A percentile compares a stretch with the other conserved stretches of the same genome.
Evolutionary conservation across 495 filamentous ascomycete genomes (phyloP).

Genomic region (Beverwykella pulmonaria): DNA sequence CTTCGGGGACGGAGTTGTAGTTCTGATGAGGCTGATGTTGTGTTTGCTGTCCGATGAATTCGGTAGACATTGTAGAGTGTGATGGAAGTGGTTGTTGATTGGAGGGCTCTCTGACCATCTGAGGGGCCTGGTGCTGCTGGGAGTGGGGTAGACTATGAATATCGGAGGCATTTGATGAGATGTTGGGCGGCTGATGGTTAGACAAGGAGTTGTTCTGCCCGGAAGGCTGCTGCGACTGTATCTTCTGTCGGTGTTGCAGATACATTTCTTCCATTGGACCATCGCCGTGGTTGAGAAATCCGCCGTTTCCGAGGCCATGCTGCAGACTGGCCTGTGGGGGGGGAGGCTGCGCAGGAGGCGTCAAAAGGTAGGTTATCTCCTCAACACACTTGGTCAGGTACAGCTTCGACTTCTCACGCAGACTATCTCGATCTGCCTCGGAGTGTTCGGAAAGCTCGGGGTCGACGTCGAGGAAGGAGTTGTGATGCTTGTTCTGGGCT

Average conservation of each 20-base stretch:
- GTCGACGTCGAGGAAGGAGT: conserved; percentile 49
- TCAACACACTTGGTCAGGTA: conserved; percentile 51
- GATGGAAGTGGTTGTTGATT: conserved; percentile 30
- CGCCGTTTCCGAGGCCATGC: conserved; percentile 36
- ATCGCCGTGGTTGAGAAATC: conserved; percentile 39
- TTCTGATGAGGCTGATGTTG: conserved; percentile 28
- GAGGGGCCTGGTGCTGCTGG: conserved; percentile 36
- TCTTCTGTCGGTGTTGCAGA: conserved; percentile 46
- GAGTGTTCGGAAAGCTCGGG: conserved; percentile 25
- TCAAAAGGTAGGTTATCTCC: conserved; percentile 53
- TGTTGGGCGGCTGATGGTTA: conserved; percentile 60
- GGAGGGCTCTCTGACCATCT: conserved; percentile 37
- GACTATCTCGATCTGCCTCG: conserved; percentile 45
- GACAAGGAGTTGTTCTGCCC: conserved; percentile 48
- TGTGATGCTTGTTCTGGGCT: conserved; percentile 43
- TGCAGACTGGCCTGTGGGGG: conserved; percentile 39
- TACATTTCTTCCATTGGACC: conserved; percentile 48
- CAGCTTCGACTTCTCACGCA: conserved; percentile 47
- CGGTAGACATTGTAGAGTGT: conserved; percentile 15
- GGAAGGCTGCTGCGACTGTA: conserved; percentile 34
- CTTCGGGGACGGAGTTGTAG: conserved; percentile 53
- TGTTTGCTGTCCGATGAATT: conserved; percentile 15
- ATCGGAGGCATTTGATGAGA: conserved; percentile 49
- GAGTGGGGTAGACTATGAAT: conserved; percentile 41
- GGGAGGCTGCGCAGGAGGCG: conserved; percentile 50